phyloP scores from a whole-genome alignment of 352 stramenopile species.

The Thraustochytrium sp. region DNA sequence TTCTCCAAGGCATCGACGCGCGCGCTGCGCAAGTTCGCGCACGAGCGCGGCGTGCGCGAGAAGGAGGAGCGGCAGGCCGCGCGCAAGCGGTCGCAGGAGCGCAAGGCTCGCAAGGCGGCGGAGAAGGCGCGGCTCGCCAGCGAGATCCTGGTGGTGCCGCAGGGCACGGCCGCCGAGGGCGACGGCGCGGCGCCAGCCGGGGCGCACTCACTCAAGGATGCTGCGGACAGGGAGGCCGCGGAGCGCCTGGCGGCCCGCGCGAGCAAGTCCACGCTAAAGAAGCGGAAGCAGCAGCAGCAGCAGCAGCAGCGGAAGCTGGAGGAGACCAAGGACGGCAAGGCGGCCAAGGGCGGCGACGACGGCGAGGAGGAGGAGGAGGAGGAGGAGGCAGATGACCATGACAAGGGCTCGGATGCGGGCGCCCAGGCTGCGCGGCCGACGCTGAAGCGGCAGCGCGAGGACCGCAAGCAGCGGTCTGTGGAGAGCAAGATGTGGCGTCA shows the following conservation, averaged over 20 bases:
- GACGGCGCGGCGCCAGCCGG: neutral
- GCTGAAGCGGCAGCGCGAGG: neutral
- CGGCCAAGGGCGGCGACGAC: too few species aligned
- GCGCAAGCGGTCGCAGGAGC: neutral
- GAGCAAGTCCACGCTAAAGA: too few species aligned
- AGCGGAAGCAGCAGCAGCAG: too few species aligned
- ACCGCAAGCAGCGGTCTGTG: neutral
- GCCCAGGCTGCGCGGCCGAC: too few species aligned
- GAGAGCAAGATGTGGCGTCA: conserved; percentile 33
- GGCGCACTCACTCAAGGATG: neutral
- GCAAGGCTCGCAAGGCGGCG: neutral
- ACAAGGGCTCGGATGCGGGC: too few species aligned
- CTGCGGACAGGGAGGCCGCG: neutral
- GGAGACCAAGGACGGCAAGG: too few species aligned
- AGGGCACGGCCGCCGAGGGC: neutral
- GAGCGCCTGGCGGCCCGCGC: too few species aligned
- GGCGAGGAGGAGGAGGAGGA: too few species aligned
- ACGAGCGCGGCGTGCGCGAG: neutral
- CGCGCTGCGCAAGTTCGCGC: neutral
- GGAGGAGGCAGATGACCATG: too few species aligned
- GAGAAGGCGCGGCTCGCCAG: neutral
- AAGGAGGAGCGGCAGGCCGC: neutral
- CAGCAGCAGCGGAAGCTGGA: too few species aligned
- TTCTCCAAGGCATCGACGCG: neutral
- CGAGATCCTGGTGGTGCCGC: neutral